Evolutionary conservation across 1,284 basidiomycete species (phyloP).

Genomic region (Ganoderma boninense): DNA sequence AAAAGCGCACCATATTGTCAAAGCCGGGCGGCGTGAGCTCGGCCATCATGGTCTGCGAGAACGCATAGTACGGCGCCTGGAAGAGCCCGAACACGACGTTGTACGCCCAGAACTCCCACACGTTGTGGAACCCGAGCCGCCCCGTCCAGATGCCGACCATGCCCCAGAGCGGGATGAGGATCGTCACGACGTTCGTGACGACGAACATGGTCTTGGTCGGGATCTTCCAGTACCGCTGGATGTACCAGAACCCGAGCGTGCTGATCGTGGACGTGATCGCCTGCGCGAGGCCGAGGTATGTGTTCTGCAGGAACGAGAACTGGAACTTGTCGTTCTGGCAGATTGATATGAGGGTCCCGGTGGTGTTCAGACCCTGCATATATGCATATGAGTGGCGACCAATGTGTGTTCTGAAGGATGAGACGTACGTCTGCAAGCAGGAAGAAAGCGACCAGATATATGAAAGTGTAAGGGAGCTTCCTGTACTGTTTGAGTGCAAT

Average conservation of each 20-base stretch:
- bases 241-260: conserved; percentile 82
- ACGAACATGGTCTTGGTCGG: conserved; percentile 83
- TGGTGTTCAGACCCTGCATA: conserved; percentile 77
- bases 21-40: conserved; percentile 85
- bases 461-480: conserved; percentile 78
- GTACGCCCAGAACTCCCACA: conserved; percentile 88
- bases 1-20: conserved; percentile 89
- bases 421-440: conserved; percentile 73
- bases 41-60: conserved; percentile 88
- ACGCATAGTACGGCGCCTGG: conserved; percentile 90
- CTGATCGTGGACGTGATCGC: conserved; percentile 75
- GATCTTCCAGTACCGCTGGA: conserved; percentile 81
- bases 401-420: neutral
- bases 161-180: conserved; percentile 86
- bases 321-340: conserved; percentile 81
- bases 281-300: conserved; percentile 79
- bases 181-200: conserved; percentile 79
- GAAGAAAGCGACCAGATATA: conserved; percentile 80
- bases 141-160: conserved; percentile 87
- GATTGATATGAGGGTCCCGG: conserved; percentile 77
- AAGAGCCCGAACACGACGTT: conserved; percentile 85
- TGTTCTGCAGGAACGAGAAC: conserved; percentile 80
- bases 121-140: conserved; percentile 83
- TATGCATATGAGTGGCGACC: conserved; percentile 5
- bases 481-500: conserved; percentile 73